phyloP scores from a whole-genome alignment of 306 rosid genomes.

The Rosa persica region DNA sequence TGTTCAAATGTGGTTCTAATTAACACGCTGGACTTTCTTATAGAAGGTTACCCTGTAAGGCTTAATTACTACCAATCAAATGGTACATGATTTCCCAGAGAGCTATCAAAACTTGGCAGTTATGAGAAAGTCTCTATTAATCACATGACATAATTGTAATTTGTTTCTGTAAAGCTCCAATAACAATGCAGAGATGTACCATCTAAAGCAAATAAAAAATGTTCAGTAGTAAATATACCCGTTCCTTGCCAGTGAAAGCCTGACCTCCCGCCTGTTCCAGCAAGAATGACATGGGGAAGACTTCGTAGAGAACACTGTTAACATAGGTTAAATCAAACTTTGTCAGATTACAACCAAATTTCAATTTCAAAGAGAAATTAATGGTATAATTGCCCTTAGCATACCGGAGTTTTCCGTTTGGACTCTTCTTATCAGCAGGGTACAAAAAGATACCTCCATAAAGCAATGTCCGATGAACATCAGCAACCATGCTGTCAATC shows the following conservation, averaged over 20 bases:
- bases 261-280: slow-evolving; percentile 98
- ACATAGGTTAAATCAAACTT: slow-evolving; percentile 4
- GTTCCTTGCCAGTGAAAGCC: slow-evolving; percentile 81
- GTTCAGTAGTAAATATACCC: slow-evolving; percentile 44
- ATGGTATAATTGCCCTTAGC: slow-evolving; percentile 12
- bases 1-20: not conserved
- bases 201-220: slow-evolving; percentile 3
- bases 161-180: not conserved
- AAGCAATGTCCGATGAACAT: slow-evolving; percentile 96
- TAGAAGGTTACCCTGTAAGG: not conserved
- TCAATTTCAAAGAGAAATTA: not conserved
- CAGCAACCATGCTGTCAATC: slow-evolving; percentile 93
- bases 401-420: slow-evolving; percentile 96
- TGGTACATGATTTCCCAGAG: not conserved
- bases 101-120: not conserved
- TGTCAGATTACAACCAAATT: not conserved
- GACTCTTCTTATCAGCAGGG: slow-evolving; percentile 96
- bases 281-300: slow-evolving; percentile 96
- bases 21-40: not conserved
- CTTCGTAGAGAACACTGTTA: slow-evolving; percentile 85
- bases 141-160: not conserved
- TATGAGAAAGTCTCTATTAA: not conserved
- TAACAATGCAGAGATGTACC: not conserved
- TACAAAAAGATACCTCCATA: slow-evolving; percentile 95
- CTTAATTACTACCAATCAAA: not conserved